A percentile compares a stretch with the other conserved stretches of the same genome.
These are phyloP conservation scores for Vinca major DNA, from an alignment of 305 asterid species.

Conservation along the genomic window DNA sequence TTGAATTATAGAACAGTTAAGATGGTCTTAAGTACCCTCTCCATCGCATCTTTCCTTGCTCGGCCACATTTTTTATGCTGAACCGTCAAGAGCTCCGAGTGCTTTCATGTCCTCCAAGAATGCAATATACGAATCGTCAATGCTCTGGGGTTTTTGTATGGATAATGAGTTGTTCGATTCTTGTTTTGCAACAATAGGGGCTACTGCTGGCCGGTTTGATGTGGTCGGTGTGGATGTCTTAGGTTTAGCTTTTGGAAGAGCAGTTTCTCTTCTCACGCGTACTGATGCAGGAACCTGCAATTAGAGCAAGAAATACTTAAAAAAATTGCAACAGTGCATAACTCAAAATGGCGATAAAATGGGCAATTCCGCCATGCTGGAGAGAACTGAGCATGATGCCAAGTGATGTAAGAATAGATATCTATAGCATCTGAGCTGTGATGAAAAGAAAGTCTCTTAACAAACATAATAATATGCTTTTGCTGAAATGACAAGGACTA, in stretches of 20 bases:
- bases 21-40: no score
- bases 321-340: background rate
- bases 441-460: no score
- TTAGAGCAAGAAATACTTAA: background rate
- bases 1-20: no score
- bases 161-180: slow-evolving; percentile 31
- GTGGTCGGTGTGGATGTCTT: slow-evolving; percentile 33
- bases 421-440: background rate
- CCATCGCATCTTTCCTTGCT: background rate
- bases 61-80: background rate
- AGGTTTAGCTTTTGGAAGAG: slow-evolving; percentile 60
- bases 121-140: slow-evolving; percentile 85
- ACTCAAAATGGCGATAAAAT: background rate
- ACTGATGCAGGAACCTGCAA: slow-evolving; percentile 89
- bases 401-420: background rate
- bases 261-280: slow-evolving; percentile 82
- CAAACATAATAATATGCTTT: no score
- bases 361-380: background rate
- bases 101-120: slow-evolving; percentile 98
- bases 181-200: slow-evolving; percentile 40
- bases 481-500: no score
- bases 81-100: slow-evolving; percentile 81
- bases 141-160: slow-evolving; percentile 55
- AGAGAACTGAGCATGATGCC: background rate
- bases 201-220: slow-evolving; percentile 35